Evolutionary conservation across 371 early-diverging fungal species (phyloP).

Genomic region (Rhizopus sp.): DNA sequence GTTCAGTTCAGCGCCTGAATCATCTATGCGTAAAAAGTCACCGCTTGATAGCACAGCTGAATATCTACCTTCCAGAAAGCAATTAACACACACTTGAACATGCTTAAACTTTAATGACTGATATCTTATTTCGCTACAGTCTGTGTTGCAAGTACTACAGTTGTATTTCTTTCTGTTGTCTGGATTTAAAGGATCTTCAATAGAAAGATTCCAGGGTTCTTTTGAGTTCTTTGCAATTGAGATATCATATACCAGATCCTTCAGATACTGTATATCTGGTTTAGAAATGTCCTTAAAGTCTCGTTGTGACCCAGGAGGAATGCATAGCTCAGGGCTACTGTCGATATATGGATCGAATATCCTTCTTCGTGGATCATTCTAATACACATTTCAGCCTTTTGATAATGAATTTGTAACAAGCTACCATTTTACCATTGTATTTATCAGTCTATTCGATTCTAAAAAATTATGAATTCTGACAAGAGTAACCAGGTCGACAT

Average conservation of each 20-base stretch:
- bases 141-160: slow-evolving; percentile 35
- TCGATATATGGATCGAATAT: slow-evolving; percentile 46
- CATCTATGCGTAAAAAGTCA: slow-evolving; percentile 47
- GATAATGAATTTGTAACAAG: background rate
- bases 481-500: slow-evolving; percentile 92
- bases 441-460: slow-evolving; percentile 97
- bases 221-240: slow-evolving; percentile 6
- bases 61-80: slow-evolving; percentile 48
- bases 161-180: slow-evolving; percentile 31
- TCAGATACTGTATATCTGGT: slow-evolving; percentile 32
- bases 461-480: slow-evolving; percentile 95
- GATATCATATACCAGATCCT: slow-evolving; percentile 32
- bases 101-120: slow-evolving; percentile 39
- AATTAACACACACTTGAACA: slow-evolving; percentile 38
- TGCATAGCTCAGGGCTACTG: slow-evolving; percentile 34
- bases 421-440: slow-evolving; percentile 76
- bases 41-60: slow-evolving; percentile 37
- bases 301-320: slow-evolving; percentile 34
- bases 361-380: slow-evolving; percentile 48
- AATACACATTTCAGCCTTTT: background rate
- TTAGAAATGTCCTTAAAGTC: slow-evolving; percentile 25
- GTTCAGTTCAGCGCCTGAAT: slow-evolving; percentile 13
- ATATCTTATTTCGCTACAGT: slow-evolving; percentile 44
- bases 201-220: slow-evolving; percentile 28
- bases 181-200: slow-evolving; percentile 34